Percentiles rank a stretch among this genome's conserved stretches.
Conservation (phyloP, 2,329 filamentous ascomycete genomes). For the Ceratocystis huliohia region DNA sequence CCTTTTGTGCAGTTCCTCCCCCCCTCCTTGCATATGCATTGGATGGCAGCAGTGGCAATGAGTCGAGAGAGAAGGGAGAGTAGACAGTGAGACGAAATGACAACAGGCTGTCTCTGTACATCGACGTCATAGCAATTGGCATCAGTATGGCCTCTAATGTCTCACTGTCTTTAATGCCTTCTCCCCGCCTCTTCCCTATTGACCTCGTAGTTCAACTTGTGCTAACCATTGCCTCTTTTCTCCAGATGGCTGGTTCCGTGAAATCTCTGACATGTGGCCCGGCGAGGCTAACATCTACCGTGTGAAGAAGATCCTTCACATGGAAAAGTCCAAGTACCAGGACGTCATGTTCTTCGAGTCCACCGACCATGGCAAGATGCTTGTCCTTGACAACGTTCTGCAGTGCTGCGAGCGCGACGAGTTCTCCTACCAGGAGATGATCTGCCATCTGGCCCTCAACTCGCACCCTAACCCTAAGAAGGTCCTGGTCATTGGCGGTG, state of each 20-base stretch:
- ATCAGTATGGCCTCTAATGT: no score
- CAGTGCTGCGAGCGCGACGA: conserved; percentile 98
- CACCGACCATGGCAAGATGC: conserved; percentile 87
- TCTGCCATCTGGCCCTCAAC: conserved; percentile 96
- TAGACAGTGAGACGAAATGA: background rate
- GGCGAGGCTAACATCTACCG: conserved; percentile 97
- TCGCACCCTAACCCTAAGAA: conserved; percentile 97
- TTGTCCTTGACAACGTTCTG: conserved; percentile 97
- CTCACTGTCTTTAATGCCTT: no score
- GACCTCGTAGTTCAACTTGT: background rate
- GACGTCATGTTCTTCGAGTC: conserved; percentile 98
- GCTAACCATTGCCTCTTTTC: conserved; percentile 14
- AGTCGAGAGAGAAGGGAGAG: background rate
- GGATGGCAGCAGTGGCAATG: background rate
- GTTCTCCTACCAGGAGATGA: conserved; percentile 99
- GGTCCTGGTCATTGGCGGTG: conserved; percentile 94
- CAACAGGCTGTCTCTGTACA: background rate
- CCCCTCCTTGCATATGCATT: background rate
- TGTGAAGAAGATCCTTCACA: conserved; percentile 95
- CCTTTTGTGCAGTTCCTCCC: background rate
- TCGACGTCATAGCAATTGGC: background rate
- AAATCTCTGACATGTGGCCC: conserved; percentile 98
- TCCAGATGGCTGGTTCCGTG: conserved; percentile 98
- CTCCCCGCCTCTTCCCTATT: background rate
- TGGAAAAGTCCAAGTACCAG: conserved; percentile 99